Conservation (phyloP, 192 early-diverging fungal species). For the Entomortierella chlamydospora region DNA sequence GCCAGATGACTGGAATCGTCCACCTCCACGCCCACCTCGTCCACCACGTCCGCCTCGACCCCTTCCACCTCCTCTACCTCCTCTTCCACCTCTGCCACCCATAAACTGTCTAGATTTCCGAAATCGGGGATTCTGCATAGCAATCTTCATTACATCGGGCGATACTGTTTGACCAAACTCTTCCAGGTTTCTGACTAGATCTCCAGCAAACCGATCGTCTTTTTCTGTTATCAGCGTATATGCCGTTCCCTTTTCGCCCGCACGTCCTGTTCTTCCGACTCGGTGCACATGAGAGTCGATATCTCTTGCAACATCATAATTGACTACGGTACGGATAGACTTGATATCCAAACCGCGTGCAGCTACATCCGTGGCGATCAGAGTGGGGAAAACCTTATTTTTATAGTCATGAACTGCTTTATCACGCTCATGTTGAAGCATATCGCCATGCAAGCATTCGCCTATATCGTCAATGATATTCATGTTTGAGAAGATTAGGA, state of each 20-base stretch:
- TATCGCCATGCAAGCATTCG: conserved; percentile 80
- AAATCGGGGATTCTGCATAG: conserved; percentile 75
- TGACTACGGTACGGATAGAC: conserved; percentile 76
- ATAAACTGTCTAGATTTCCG: conserved; percentile 58
- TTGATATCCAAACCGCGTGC: conserved; percentile 89
- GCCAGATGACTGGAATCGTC: conserved; percentile 22
- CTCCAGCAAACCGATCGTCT: conserved; percentile 73
- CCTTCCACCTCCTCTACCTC: conserved; percentile 60
- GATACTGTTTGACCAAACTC: conserved; percentile 63
- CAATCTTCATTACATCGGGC: conserved; percentile 51
- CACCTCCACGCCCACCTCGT: conserved; percentile 56
- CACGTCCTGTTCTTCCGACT: conserved; percentile 77
- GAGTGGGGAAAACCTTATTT: conserved; percentile 62
- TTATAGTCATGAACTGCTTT: conserved; percentile 78
- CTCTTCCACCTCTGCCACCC: conserved; percentile 46
- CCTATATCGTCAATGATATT: conserved; percentile 20
- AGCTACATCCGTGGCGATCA: conserved; percentile 77
- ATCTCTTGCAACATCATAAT: conserved; percentile 84
- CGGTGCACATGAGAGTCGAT: conserved; percentile 89
- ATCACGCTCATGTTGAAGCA: conserved; percentile 82
- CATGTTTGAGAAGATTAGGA: background rate
- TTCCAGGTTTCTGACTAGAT: conserved; percentile 72
- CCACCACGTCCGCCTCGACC: conserved; percentile 55
- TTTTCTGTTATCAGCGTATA: conserved; percentile 71
- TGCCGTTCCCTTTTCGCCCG: conserved; percentile 76